phyloP scores from a whole-genome alignment of 2,329 filamentous ascomycete genomes.

The Colletotrichum somersetense region DNA sequence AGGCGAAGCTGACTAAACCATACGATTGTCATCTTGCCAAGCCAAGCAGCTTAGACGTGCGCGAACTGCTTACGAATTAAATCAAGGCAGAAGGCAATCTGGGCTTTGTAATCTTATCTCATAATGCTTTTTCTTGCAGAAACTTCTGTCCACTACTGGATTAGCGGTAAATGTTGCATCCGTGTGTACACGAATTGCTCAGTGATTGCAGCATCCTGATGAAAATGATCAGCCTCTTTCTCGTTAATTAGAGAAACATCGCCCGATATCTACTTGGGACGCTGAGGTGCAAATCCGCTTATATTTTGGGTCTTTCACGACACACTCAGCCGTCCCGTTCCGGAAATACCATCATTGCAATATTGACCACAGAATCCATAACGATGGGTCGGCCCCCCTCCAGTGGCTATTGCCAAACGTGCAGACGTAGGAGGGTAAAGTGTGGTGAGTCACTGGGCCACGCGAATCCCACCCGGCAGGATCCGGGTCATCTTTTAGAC shows the following conservation, averaged over 20 bases:
- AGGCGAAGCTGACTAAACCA: not conserved
- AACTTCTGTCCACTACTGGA: not conserved
- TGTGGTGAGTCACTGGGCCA: slow-evolving; percentile 3
- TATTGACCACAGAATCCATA: not conserved
- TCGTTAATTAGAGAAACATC: not conserved
- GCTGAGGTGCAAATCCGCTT: not conserved
- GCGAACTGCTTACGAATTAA: not conserved
- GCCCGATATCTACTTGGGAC: not conserved
- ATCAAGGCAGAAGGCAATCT: not conserved
- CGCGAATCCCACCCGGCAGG: not conserved
- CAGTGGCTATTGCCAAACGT: slow-evolving; percentile 35
- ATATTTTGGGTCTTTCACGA: not conserved
- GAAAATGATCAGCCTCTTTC: not conserved
- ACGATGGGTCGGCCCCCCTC: slow-evolving; percentile 25
- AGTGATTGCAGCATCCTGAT: not conserved
- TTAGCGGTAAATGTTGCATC: not conserved
- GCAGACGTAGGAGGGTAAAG: slow-evolving; percentile 27
- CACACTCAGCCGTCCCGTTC: not conserved
- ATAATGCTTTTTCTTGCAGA: not conserved
- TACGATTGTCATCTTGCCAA: not conserved
- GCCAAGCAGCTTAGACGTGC: not conserved
- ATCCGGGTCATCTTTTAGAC: not conserved
- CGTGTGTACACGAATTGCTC: not conserved
- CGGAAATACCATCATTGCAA: not conserved
- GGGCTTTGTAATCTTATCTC: not conserved